Base-by-base conservation (phyloP, 768 basidiomycete genomes). In the Pleurotus platypus region DNA sequence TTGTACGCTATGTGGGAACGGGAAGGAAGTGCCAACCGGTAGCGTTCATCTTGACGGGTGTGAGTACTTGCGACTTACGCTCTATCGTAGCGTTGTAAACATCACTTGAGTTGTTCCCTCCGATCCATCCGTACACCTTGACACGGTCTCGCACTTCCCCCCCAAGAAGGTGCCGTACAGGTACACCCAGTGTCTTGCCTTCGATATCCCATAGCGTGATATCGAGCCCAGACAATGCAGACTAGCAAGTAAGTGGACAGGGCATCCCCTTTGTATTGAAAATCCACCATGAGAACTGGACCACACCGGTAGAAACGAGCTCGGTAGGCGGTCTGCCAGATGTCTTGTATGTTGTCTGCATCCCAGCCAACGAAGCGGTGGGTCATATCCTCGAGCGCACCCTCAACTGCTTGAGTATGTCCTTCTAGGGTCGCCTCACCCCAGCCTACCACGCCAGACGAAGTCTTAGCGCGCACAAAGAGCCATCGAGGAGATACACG, bases 141-240 rank as follows among this genome's bases (percentile, higher is more conserved):
- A 84, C 70, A 37, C 75, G 71, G 62, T 86, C 80, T 49, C 87
- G 78, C 26, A 88, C 84, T 66, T 83, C 83, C 4, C 88, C 88
- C 5, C 87, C 89, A 5, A 88, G 76, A 0, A 90, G 73, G 67
- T 86, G 79, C 78, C 81, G 86, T 1, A 87, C 70, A 0, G 78
- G 80, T 6, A 79, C 87, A 35, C 85, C 85, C 2, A 89, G 76
- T 30, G 82, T 84, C 70, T 87, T 88, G n/a, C 89, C 89, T 61
- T 89, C 88, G 70, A 90, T 86, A 63, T 89, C 88, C 88, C 88
- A 79, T 1, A 90, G 72, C 0, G 86, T 85, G 57, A 89, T 89
- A 67, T 88, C 85, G 27, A 89, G 67, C 0, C 85, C 84, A 1
- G 82, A 80, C 8, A 82, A 67, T 7, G 78, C 82, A 26, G 78